Conservation (phyloP, 2,329 filamentous ascomycete species). For the Phyllosticta capitalensis region DNA sequence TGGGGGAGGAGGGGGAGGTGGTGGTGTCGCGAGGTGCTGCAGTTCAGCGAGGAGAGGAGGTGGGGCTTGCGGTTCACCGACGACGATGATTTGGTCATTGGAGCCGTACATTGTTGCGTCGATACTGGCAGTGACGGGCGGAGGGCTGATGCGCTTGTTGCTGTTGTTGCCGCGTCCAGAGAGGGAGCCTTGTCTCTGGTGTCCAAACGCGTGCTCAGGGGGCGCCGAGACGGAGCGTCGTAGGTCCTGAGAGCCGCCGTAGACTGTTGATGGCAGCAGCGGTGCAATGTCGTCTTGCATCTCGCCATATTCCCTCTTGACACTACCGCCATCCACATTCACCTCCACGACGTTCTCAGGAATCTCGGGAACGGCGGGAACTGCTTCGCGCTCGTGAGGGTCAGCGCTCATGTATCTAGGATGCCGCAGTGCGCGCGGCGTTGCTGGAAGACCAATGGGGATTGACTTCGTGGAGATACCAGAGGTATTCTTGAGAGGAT, state of each 20-base stretch:
- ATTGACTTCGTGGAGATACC: constrained; percentile 41
- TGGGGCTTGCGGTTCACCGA: constrained; percentile 26
- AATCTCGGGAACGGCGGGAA: constrained; percentile 47
- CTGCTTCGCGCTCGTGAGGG: constrained; percentile 38
- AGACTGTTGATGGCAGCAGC: constrained; percentile 39
- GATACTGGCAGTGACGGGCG: constrained; percentile 42
- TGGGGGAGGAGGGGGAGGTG: constrained; percentile 41
- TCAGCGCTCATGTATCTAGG: constrained; percentile 57
- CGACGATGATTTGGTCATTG: constrained; percentile 34
- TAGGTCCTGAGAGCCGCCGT: constrained; percentile 25
- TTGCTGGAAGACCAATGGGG: constrained; percentile 74
- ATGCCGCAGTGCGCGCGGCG: constrained; percentile 82
- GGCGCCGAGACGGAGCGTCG: constrained; percentile 40
- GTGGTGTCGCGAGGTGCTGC: constrained; percentile 48
- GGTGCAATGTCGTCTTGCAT: constrained; percentile 37
- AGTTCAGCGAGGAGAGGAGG: constrained; percentile 51
- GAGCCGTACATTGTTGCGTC: constrained; percentile 42
- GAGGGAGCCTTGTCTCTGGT: constrained; percentile 28
- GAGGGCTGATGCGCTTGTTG: constrained; percentile 29
- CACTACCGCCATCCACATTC: constrained; percentile 11
- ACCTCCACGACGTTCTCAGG: constrained; percentile 37
- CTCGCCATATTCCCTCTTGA: constrained; percentile 17
- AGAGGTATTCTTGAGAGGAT: constrained; percentile 19
- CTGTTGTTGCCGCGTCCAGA: constrained; percentile 21
- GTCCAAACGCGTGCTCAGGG: constrained; percentile 30